Conservation (phyloP, 495 filamentous ascomycete genomes). For the Cenococcum geophilum region DNA sequence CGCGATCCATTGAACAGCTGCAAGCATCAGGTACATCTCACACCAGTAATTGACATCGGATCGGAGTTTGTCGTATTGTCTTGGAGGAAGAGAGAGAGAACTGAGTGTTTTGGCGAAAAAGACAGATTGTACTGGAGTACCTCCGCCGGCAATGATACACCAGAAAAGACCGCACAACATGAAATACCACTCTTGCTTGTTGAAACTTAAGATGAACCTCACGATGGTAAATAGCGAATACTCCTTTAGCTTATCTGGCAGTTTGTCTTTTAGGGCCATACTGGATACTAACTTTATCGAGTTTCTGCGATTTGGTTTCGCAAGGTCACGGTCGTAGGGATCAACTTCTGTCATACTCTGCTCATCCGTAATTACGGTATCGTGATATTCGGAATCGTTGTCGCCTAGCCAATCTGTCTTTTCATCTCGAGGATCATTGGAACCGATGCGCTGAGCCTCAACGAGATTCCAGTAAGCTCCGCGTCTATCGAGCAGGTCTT, state of each 20-base stretch:
- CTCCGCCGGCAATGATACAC: slow-evolving; percentile 73
- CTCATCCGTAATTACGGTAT: background rate
- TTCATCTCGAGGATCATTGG: slow-evolving; percentile 44
- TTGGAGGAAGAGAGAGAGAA: slow-evolving; percentile 50
- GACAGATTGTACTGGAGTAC: slow-evolving; percentile 78
- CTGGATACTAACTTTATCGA: slow-evolving; percentile 67
- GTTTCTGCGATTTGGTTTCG: slow-evolving; percentile 42
- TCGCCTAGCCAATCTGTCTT: slow-evolving; percentile 40
- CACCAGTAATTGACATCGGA: slow-evolving; percentile 79
- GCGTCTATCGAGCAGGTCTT: slow-evolving; percentile 53
- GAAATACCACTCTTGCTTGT: slow-evolving; percentile 60
- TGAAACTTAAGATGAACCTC: slow-evolving; percentile 79
- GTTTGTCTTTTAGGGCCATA: slow-evolving; percentile 53
- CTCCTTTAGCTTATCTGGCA: slow-evolving; percentile 44
- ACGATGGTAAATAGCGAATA: slow-evolving; percentile 78
- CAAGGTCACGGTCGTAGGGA: background rate
- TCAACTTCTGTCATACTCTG: slow-evolving; percentile 1
- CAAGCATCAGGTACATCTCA: slow-evolving; percentile 87
- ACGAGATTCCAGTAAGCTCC: slow-evolving; percentile 69
- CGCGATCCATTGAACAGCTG: slow-evolving; percentile 64
- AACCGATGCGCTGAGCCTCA: slow-evolving; percentile 69
- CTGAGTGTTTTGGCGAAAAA: slow-evolving; percentile 84
- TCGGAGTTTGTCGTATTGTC: slow-evolving; percentile 48
- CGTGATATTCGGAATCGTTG: slow-evolving; percentile 27
- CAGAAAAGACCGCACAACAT: slow-evolving; percentile 76